Base-by-base conservation (phyloP, 2,329 filamentous ascomycete genomes). In the Pseudogymnoascus sp. region DNA sequence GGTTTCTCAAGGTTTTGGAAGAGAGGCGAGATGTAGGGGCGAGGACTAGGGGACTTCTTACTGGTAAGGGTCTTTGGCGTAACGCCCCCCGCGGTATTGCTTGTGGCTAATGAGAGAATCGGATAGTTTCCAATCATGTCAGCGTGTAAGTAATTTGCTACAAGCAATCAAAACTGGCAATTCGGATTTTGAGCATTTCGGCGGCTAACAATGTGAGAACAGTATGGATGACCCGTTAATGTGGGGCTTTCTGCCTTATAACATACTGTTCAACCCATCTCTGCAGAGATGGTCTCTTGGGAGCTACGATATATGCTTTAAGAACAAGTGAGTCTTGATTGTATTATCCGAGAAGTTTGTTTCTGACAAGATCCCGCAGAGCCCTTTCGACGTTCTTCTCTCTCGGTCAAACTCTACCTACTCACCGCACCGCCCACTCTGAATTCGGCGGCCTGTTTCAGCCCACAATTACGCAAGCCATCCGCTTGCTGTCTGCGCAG, bases 221-320 rank as follows among this genome's bases (percentile, higher is more conserved):
- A 97, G 93, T 65, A 78, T 97, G 70, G 95, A 99, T 76, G 95
- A 99, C 77, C 95, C 95, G 26, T 77, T 97, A 64, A 86, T 97
- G 69, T 99, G 93, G 93, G 95, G 93, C 16, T 85, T 91, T 37
- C 78, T 99, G 3, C 95, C 95, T 1, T 75, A 90, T 54, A 81
- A 83, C 60, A 91, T 95, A 72, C 79, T 84, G 67, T 86, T 89
- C 71, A 85, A 87, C 65, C 85, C 89, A 18, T 80, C 83, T 63
- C 95, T 93, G 73, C 81, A 92, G 71, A 86, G 95, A 74, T 97
- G 93, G 91, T 86, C 88, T 8, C 83, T 99, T 63, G 95, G 91
- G 23, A 96, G 92, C 71, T 91, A 97, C 74, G 95, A 99, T 75
- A 93, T 99, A 65, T 97, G 93, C 77, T 99, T 96, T 75, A 88